These are phyloP conservation scores for Solanum bukasovii DNA, from an alignment of 257 asterid genomes.

Conservation along the genomic window DNA sequence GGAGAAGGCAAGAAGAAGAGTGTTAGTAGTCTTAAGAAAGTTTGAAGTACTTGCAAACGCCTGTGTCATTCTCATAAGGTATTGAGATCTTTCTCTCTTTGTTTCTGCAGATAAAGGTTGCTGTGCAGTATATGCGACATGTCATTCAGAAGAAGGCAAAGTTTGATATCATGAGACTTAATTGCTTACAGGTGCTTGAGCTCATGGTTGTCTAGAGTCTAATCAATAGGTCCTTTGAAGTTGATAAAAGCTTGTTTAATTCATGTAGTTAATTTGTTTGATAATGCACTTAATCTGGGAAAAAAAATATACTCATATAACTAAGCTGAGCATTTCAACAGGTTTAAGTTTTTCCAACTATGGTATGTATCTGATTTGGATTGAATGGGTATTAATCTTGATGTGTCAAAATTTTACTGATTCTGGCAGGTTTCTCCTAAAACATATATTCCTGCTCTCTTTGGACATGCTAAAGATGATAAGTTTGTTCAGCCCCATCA, in stretches of 20 bases:
- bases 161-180: slow-evolving; percentile 77
- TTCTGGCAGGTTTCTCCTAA: slow-evolving; percentile 72
- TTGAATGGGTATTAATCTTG: slow-evolving; percentile 2
- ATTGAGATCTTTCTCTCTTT: slow-evolving; percentile 1
- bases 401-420: slow-evolving; percentile 1
- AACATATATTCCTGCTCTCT: slow-evolving; percentile 83
- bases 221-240: slow-evolving; percentile 6
- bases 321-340: not conserved
- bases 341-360: not conserved
- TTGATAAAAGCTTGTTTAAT: not conserved
- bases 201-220: slow-evolving; percentile 3
- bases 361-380: not conserved
- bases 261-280: not conserved
- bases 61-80: not conserved
- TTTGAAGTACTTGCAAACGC: not conserved
- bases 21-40: not conserved
- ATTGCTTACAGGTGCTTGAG: slow-evolving; percentile 57
- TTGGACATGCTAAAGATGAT: slow-evolving; percentile 95
- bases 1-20: not conserved
- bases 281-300: not conserved
- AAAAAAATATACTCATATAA: not conserved
- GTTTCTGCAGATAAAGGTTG: slow-evolving; percentile 69
- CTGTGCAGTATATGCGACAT: slow-evolving; percentile 87
- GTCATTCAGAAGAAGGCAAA: slow-evolving; percentile 86
- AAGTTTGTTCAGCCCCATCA: slow-evolving; percentile 73